Conservation (phyloP, 805 yeast species). For the Pichia manshurica region DNA sequence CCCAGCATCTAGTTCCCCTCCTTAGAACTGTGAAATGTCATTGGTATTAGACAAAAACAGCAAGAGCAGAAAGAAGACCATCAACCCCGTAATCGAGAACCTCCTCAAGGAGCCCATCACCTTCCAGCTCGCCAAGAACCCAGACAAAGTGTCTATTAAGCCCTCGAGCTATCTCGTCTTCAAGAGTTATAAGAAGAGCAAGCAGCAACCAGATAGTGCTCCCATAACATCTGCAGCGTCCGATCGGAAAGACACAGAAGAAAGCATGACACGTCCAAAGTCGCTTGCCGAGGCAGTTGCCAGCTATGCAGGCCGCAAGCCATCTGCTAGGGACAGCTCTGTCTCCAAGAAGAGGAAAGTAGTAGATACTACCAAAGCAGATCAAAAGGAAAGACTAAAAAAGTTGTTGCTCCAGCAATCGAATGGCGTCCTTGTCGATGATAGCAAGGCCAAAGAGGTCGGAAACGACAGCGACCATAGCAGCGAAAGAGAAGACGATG, state of each 20-base stretch:
- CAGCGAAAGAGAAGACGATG: too few relatives aligned
- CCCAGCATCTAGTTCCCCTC: too few relatives aligned
- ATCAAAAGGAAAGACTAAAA: constrained; percentile 12
- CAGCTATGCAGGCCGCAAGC: constrained; percentile 47
- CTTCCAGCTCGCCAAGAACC: constrained; percentile 56
- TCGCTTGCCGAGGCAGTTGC: constrained; percentile 58
- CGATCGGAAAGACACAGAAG: too few relatives aligned
- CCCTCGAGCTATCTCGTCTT: constrained; percentile 45
- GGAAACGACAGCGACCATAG: too few relatives aligned
- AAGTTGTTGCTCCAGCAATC: constrained; percentile 9
- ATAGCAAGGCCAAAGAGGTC: too few relatives aligned
- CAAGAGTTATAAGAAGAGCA: constrained; percentile 22
- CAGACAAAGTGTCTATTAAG: constrained; percentile 41
- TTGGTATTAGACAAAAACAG: background rate
- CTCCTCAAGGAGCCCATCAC: constrained; percentile 54
- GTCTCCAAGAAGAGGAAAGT: constrained; percentile 28
- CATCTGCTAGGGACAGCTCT: too few relatives aligned
- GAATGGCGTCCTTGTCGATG: background rate
- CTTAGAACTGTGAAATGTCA: too few relatives aligned
- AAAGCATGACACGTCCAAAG: constrained; percentile 31
- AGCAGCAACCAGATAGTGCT: background rate
- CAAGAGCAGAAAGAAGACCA: background rate
- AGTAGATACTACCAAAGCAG: background rate
- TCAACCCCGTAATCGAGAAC: constrained; percentile 11
- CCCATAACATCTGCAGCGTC: background rate